Conservation (phyloP, 1,284 basidiomycete genomes). For the Puccinia brachypodii region DNA sequence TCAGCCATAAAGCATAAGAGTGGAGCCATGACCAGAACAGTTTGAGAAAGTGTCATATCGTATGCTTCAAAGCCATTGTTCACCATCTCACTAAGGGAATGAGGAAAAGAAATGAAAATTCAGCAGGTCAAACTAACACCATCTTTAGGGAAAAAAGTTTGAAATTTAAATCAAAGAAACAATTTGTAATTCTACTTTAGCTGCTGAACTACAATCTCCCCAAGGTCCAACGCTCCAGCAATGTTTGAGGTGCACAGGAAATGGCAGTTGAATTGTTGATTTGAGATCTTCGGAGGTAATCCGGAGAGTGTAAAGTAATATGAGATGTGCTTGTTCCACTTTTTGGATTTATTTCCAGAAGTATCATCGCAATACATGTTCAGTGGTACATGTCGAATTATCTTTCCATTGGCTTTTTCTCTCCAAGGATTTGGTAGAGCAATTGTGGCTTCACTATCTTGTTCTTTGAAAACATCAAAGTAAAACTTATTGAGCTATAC, state of each 20-base stretch:
- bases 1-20: neutral
- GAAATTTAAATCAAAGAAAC: neutral
- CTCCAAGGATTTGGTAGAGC: constrained; percentile 14
- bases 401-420: neutral
- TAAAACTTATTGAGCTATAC: neutral
- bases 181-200: neutral
- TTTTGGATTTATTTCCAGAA: neutral
- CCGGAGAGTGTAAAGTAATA: neutral
- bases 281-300: neutral
- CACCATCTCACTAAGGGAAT: neutral
- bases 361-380: constrained; percentile 9
- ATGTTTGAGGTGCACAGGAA: constrained; percentile 1
- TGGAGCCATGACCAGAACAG: neutral
- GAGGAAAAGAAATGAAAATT: neutral
- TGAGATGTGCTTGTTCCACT: neutral
- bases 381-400: neutral
- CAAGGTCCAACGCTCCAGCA: neutral
- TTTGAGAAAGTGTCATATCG: neutral
- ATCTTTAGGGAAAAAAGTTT: neutral
- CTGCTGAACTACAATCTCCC: neutral
- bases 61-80: neutral
- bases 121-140: neutral
- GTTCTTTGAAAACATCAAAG: neutral
- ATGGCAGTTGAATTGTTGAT: constrained; percentile 18
- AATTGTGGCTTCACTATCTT: neutral